Conservation (phyloP, 768 basidiomycete genomes). For the Lentinula raphanica region DNA sequence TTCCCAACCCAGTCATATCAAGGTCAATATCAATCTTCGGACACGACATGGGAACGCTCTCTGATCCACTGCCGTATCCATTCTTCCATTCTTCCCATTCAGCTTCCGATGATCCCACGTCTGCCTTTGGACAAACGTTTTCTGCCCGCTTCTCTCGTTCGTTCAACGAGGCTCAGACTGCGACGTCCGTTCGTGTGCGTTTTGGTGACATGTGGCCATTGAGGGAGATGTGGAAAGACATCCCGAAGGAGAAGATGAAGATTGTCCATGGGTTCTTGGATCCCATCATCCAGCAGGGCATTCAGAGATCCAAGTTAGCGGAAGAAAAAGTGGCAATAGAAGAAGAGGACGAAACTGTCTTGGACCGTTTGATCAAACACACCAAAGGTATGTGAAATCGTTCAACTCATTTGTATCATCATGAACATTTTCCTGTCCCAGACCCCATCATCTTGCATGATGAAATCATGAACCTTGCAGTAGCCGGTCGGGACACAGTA, state of each 20-base stretch:
- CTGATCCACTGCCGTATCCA: slow-evolving; percentile 45
- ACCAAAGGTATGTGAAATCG: slow-evolving; percentile 42
- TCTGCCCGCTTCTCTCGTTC: slow-evolving; percentile 40
- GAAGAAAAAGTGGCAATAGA: slow-evolving; percentile 14
- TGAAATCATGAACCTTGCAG: slow-evolving; percentile 38
- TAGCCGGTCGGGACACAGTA: slow-evolving; percentile 43
- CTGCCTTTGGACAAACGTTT: slow-evolving; percentile 14
- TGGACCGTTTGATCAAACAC: slow-evolving; percentile 49
- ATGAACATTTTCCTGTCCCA: no score
- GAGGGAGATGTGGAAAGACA: slow-evolving; percentile 47
- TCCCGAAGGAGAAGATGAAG: slow-evolving; percentile 37
- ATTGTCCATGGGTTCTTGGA: slow-evolving; percentile 48
- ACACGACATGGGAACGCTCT: slow-evolving; percentile 40
- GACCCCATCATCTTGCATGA: slow-evolving; percentile 39
- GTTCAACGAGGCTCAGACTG: slow-evolving; percentile 44
- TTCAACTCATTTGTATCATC: background rate
- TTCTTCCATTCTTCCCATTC: slow-evolving; percentile 14
- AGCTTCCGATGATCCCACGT: slow-evolving; percentile 16
- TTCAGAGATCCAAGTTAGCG: slow-evolving; percentile 24
- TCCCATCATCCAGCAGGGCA: slow-evolving; percentile 39
- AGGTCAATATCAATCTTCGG: slow-evolving; percentile 58
- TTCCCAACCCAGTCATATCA: slow-evolving; percentile 59
- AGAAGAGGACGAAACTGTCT: slow-evolving; percentile 37
- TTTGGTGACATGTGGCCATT: slow-evolving; percentile 47
- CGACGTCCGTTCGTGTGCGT: slow-evolving; percentile 32